Base-by-base conservation (phyloP, 805 yeast species). In the Monosporozyma yasuniensis region DNA sequence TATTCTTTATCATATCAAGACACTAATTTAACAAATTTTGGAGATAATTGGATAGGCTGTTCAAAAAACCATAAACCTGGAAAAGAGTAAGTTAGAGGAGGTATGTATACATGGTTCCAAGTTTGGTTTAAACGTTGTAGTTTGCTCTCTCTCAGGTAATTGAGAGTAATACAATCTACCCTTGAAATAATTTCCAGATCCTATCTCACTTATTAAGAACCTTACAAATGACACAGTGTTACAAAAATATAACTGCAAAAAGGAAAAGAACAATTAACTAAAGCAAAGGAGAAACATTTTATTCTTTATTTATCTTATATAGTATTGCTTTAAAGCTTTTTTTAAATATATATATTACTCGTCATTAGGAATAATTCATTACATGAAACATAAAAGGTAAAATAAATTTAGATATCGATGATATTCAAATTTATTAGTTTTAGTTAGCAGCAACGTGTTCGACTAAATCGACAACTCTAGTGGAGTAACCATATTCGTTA, bases 1-100 rank as follows among this genome's bases (percentile, higher is more conserved):
- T 67, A 80, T 73, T 80, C 86, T 72, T 80, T 80, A 71, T 80
- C 86, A 75, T 80, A 80, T 85, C 85, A 80, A 52, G 84, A 70
- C 65, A 80, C 72, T 72, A 80, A 76, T 73, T 80, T 80, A 66
- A 80, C 83, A 73, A 80, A 80, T 59, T 76, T 77, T 69, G 83
- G 83, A 61, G 83, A 78, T 68, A 80, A 76, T 70, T 75, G 77
- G 71, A 80, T 78, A 75, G 54, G 84, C 86, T 65, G 75, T n/a
- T n/a, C n/a, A n/a, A n/a, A n/a, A n/a, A n/a, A n/a, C n/a, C n/a
- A n/a, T n/a, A n/a, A n/a, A n/a, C n/a, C n/a, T n/a, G n/a, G n/a
- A n/a, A n/a, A n/a, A n/a, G n/a, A n/a, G n/a, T n/a, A n/a, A n/a
- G n/a, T n/a, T n/a, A n/a, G n/a, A n/a, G n/a, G n/a, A n/a, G n/a